These are phyloP conservation scores for Simplicillium aogashimaense DNA, from an alignment of 2,329 filamentous ascomycete species.

Conservation along the genomic window DNA sequence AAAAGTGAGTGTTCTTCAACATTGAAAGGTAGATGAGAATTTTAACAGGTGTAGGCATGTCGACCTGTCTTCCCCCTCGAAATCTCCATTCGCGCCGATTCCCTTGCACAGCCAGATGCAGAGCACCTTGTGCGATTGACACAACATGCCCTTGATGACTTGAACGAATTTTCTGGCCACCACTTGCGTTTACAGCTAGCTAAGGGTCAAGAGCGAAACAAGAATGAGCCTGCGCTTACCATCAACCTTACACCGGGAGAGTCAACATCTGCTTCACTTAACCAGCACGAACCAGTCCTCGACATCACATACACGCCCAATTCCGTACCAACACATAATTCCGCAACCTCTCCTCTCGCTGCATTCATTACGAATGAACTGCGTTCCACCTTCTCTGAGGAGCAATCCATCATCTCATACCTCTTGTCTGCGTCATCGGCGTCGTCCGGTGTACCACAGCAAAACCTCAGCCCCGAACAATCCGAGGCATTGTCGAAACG, in stretches of 20 bases:
- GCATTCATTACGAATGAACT: constrained; percentile 72
- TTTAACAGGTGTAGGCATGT: constrained; percentile 54
- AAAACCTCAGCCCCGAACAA: constrained; percentile 37
- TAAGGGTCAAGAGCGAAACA: constrained; percentile 21
- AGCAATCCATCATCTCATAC: constrained; percentile 76
- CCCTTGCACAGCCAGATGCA: constrained; percentile 56
- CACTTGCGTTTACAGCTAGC: constrained; percentile 50
- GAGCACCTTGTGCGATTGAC: constrained; percentile 68
- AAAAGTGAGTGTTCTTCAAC: constrained; percentile 46
- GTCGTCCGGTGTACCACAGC: constrained; percentile 34
- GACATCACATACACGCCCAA: constrained; percentile 69
- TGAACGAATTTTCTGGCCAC: constrained; percentile 78
- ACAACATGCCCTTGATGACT: constrained; percentile 76
- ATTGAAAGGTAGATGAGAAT: neutral
- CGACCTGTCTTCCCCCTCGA: constrained; percentile 79
- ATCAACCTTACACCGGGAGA: constrained; percentile 61
- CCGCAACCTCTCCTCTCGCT: constrained; percentile 63
- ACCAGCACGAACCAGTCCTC: constrained; percentile 60
- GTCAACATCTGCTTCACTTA: constrained; percentile 50
- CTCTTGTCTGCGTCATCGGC: constrained; percentile 53
- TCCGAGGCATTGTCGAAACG: constrained; percentile 54
- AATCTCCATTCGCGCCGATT: constrained; percentile 64
- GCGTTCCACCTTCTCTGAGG: constrained; percentile 71
- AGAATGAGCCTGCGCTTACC: constrained; percentile 50
- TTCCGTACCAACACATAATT: constrained; percentile 54